phyloP scores from a whole-genome alignment of 257 asterid genomes.

The Paraleonurus japonicus region DNA sequence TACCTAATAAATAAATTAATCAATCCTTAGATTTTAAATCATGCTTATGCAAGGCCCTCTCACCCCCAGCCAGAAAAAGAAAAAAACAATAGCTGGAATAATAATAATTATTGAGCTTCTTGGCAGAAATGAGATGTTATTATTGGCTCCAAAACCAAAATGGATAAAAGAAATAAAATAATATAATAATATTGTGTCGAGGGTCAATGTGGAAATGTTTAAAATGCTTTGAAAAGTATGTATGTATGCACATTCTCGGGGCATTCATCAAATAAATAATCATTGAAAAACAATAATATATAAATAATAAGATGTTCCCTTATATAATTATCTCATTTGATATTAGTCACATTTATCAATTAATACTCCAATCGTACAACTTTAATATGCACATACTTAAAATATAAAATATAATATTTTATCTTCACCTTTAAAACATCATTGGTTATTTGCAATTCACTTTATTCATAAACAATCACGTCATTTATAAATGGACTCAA shows the following conservation, averaged over 20 bases:
- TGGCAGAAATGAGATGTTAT: neutral
- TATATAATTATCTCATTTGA: too few species aligned
- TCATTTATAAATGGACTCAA: too few species aligned
- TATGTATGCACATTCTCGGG: too few species aligned
- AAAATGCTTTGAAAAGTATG: neutral
- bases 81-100: neutral
- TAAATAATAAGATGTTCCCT: too few species aligned
- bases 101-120: constrained; percentile 20
- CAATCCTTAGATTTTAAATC: constrained; percentile 1
- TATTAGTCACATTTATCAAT: too few species aligned
- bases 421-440: too few species aligned
- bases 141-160: neutral
- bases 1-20: constrained; percentile 1
- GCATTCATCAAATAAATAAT: neutral
- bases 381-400: too few species aligned
- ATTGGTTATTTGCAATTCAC: too few species aligned
- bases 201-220: neutral
- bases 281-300: neutral
- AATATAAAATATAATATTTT: too few species aligned
- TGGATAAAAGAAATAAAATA: neutral
- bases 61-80: neutral
- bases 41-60: neutral
- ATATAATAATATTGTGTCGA: too few species aligned
- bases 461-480: too few species aligned
- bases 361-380: too few species aligned